Percentiles rank a stretch among this genome's conserved stretches.
These are phyloP conservation scores for Alternaria burnsii DNA, from an alignment of 2,329 filamentous ascomycete genomes.

Conservation along the genomic window DNA sequence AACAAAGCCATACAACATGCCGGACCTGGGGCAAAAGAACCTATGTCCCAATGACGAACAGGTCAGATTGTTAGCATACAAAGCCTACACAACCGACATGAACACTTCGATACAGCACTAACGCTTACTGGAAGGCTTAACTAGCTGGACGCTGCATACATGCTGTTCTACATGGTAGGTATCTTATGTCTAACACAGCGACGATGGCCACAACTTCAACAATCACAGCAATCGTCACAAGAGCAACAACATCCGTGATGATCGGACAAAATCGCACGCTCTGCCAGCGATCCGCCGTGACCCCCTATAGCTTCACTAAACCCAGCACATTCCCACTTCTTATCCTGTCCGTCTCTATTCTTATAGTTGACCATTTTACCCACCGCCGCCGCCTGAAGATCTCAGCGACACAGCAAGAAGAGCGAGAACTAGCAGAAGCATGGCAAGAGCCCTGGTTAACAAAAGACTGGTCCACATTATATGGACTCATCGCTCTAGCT, in stretches of 20 bases:
- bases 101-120: background rate
- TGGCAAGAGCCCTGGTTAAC: slow-evolving; percentile 2
- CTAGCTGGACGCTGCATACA: background rate
- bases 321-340: background rate
- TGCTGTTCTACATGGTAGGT: too few species aligned
- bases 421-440: background rate
- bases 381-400: background rate
- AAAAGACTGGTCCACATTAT: background rate
- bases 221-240: background rate
- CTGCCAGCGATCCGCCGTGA: background rate
- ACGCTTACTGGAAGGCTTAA: background rate
- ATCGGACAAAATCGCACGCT: background rate
- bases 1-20: background rate
- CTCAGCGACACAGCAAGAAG: background rate
- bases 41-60: background rate
- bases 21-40: background rate
- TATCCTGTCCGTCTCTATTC: background rate
- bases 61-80: background rate
- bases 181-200: background rate
- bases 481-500: background rate
- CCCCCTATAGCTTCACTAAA: background rate
- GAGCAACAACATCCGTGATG: background rate
- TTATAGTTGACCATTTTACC: background rate
- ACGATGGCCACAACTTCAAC: background rate
- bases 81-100: background rate